Evolutionary conservation across 176 grass and related monocot genomes (phyloP).

Genomic region (Oryza glumipatula): DNA sequence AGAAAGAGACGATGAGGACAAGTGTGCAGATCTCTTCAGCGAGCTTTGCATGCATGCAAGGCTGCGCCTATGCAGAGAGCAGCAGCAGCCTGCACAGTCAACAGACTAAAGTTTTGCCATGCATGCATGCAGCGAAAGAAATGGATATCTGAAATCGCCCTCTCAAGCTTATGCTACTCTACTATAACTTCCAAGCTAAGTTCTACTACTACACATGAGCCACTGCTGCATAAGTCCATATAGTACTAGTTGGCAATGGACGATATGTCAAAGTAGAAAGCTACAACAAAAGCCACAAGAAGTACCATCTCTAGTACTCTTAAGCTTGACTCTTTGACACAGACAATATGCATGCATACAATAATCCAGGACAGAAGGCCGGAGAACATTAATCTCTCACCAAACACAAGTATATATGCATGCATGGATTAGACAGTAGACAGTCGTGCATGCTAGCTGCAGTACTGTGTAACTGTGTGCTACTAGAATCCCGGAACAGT

Average conservation of each 20-base stretch:
- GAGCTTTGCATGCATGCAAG: constrained; percentile 40
- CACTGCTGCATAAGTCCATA: background rate
- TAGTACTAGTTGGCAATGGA: background rate
- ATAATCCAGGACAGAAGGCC: too few relatives aligned
- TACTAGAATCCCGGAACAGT: constrained; percentile 40
- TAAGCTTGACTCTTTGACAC: too few relatives aligned
- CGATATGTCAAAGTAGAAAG: background rate
- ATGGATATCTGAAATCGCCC: background rate
- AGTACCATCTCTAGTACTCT: too few relatives aligned
- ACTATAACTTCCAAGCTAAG: background rate
- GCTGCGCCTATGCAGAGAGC: background rate
- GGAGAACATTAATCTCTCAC: background rate
- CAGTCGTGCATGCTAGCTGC: too few relatives aligned
- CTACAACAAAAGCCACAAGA: background rate
- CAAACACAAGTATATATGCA: background rate
- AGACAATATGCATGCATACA: too few relatives aligned
- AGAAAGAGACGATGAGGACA: background rate
- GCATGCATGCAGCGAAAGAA: background rate
- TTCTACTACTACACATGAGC: background rate
- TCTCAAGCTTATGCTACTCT: too few relatives aligned
- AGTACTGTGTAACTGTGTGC: background rate
- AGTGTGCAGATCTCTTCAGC: constrained; percentile 23
- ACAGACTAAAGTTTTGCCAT: background rate
- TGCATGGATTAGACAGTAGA: background rate
- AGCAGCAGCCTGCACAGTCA: background rate